These are phyloP conservation scores for Colletotrichum somersetense DNA, from an alignment of 2,329 filamentous ascomycete genomes.

Conservation along the genomic window DNA sequence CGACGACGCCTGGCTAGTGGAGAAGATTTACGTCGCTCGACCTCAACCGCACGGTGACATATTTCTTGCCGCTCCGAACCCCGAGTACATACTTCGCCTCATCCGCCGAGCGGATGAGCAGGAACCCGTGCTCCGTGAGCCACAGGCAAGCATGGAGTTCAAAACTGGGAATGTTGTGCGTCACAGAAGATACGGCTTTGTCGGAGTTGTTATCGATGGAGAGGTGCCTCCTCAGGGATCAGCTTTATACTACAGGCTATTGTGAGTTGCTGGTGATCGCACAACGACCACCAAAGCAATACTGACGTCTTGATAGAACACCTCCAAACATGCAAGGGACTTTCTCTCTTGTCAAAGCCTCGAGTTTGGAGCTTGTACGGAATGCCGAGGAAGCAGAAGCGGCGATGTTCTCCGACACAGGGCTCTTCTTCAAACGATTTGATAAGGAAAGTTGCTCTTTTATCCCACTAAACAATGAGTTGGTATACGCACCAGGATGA, in stretches of 20 bases:
- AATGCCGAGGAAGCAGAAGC: conserved; percentile 27
- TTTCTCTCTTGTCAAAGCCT: conserved; percentile 39
- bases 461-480: conserved; percentile 55
- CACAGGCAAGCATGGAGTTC: conserved; percentile 56
- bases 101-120: conserved; percentile 61
- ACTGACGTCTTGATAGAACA: conserved; percentile 12
- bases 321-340: conserved; percentile 39
- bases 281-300: conserved; percentile 41
- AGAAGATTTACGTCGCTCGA: conserved; percentile 55
- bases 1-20: conserved; percentile 79
- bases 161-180: conserved; percentile 86
- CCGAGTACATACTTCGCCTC: conserved; percentile 48
- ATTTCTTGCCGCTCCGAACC: conserved; percentile 31
- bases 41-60: conserved; percentile 28
- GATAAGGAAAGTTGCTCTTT: conserved; percentile 76
- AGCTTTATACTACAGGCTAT: conserved; percentile 23
- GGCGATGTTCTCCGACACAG: conserved; percentile 77
- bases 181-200: conserved; percentile 84
- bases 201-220: conserved; percentile 87
- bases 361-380: conserved; percentile 38
- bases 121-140: conserved; percentile 53
- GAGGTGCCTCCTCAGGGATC: conserved; percentile 46
- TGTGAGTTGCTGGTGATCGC: conserved; percentile 42
- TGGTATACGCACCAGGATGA: conserved; percentile 32
- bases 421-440: conserved; percentile 90